These are phyloP conservation scores for Apiospora arundinis DNA, from an alignment of 2,329 filamentous ascomycete species.

Conservation along the genomic window DNA sequence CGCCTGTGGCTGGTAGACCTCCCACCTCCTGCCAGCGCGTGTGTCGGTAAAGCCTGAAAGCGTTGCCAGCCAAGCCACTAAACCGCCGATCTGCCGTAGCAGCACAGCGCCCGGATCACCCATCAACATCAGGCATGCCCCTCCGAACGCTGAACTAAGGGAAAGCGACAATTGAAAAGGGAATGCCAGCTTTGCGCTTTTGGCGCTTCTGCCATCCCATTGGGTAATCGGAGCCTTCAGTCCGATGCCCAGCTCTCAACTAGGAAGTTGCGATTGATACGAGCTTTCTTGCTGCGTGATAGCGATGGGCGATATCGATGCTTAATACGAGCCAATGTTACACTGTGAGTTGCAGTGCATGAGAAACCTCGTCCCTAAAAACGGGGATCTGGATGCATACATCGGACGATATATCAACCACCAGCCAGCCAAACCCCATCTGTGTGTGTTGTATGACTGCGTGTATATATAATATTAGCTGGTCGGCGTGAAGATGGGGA, in stretches of 20 bases:
- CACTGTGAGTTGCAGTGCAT: constrained; percentile 3
- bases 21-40: neutral
- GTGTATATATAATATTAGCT: neutral
- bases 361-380: neutral
- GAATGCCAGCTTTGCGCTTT: neutral
- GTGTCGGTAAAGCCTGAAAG: neutral
- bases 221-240: neutral
- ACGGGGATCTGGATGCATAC: neutral
- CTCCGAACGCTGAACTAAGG: neutral
- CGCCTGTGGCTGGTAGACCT: neutral
- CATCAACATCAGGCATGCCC: neutral
- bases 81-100: neutral
- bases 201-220: neutral
- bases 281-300: neutral
- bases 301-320: neutral
- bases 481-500: neutral
- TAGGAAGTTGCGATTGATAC: neutral
- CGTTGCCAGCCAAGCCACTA: neutral
- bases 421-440: neutral
- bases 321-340: constrained; percentile 10
- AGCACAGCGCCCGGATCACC: neutral
- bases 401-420: neutral
- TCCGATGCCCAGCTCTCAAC: neutral
- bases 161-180: neutral
- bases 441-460: neutral